Evolutionary conservation across 495 filamentous ascomycete species (phyloP).

Genomic region (Venustampulla echinocandica): DNA sequence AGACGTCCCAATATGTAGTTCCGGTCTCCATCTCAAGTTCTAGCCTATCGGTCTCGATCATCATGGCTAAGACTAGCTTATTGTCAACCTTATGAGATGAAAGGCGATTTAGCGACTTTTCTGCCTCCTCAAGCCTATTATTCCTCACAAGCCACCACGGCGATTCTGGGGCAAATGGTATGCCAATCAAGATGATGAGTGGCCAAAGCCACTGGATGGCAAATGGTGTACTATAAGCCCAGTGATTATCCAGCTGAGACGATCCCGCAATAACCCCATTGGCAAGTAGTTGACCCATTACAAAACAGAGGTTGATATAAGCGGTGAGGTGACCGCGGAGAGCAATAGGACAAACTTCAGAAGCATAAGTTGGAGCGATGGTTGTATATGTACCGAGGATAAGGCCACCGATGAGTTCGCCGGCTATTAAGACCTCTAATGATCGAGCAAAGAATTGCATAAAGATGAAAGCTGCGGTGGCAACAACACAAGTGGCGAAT

Average conservation of each 20-base stretch:
- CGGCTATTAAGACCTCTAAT: conserved; percentile 51
- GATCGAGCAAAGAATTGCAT: conserved; percentile 53
- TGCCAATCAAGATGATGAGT: conserved; percentile 50
- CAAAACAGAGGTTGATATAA: conserved; percentile 66
- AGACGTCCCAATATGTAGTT: conserved; percentile 54
- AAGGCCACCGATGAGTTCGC: conserved; percentile 39
- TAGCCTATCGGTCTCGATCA: conserved; percentile 60
- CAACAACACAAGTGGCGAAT: conserved; percentile 28
- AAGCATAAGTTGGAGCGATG: conserved; percentile 40
- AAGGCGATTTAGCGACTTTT: conserved; percentile 48
- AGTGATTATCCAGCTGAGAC: conserved; percentile 41
- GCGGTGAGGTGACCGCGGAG: conserved; percentile 58
- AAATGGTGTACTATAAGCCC: conserved; percentile 43
- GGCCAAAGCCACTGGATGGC: conserved; percentile 65
- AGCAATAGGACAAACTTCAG: conserved; percentile 53
- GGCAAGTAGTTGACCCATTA: conserved; percentile 56
- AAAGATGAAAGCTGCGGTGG: conserved; percentile 42
- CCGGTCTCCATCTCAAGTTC: conserved; percentile 50
- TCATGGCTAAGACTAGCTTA: conserved; percentile 61
- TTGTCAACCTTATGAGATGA: conserved; percentile 49
- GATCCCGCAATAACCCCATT: conserved; percentile 52
- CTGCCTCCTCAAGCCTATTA: conserved; percentile 43
- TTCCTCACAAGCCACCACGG: conserved; percentile 68
- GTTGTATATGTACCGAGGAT: conserved; percentile 59
- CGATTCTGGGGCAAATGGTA: conserved; percentile 59